Base-by-base conservation (phyloP, 257 asterid genomes). In the Haberlea rhodopensis region DNA sequence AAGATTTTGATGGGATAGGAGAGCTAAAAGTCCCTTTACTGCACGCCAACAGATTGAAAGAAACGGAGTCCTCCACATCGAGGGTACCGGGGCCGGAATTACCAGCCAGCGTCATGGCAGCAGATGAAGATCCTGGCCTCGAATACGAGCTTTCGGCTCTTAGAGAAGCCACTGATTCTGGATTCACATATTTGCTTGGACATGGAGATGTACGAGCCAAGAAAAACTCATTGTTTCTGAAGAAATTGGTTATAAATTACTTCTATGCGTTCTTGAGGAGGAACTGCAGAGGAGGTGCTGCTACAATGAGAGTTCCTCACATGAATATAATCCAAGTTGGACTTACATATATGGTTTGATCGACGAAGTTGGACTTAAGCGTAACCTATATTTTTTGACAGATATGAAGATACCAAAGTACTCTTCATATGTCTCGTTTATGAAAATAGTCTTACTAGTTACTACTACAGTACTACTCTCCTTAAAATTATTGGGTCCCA, bases 221-320 rank as follows among this genome's bases (percentile, higher is more conserved):
- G 77, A 94, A 90, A 78, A 77, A 82, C 45, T 90, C 97, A 0
- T 70, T 79, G 79, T 94, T 94, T 58, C 2, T 90, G 19, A 94
- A 94, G 88, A 94, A 90, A 59, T 77, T 94, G 52, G 82, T 73
- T 0, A 86, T 94, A 63, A 88, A 90, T 73, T 94, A 94, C 73
- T 84, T 90, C 52, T 94, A 94, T 23, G 86, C 95, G 4, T 90
- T 88, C 76, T 71, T 94, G 82, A 84, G 95, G 87, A 77, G 78
- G 73, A 94, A 90, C 70, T 94, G 97, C 77, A 86, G 99, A 46
- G 97, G 95, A 8, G 96, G 97, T 13, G 85, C 89, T 52, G 99
- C 99, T 1, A 90, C 92, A 0, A 76, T 94, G 95, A 85, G 74
- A 59, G 97, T 88, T 49, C 99, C 99, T 71, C 97, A 88, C 62